phyloP scores from a whole-genome alignment of 2,329 filamentous ascomycete genomes.

The Didymella pinodella region DNA sequence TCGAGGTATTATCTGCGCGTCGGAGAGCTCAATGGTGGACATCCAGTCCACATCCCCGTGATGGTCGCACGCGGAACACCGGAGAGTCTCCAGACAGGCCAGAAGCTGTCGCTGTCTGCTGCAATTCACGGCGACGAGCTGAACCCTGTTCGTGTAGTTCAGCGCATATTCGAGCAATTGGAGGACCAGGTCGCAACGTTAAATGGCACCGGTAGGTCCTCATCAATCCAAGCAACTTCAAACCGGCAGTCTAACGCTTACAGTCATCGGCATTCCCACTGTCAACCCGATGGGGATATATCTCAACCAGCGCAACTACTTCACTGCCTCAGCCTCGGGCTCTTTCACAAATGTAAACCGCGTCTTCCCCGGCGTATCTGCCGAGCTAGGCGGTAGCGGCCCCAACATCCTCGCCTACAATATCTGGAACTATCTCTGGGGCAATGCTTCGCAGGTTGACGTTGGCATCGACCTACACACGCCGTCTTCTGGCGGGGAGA shows the following conservation, averaged over 20 bases:
- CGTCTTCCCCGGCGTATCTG: constrained; percentile 42
- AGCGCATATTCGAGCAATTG: constrained; percentile 47
- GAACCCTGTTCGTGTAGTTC: constrained; percentile 49
- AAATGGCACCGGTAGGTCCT: constrained; percentile 46
- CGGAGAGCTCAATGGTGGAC: constrained; percentile 51
- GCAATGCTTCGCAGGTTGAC: constrained; percentile 51
- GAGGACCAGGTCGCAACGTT: constrained; percentile 40
- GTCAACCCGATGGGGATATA: constrained; percentile 52
- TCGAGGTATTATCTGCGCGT: constrained; percentile 51
- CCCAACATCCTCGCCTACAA: constrained; percentile 44
- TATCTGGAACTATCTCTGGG: constrained; percentile 52
- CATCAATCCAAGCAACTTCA: neutral
- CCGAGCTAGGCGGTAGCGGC: constrained; percentile 37
- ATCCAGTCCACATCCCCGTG: constrained; percentile 49
- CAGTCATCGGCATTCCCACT: constrained; percentile 51
- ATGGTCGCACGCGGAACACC: constrained; percentile 50
- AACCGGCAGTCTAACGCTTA: constrained; percentile 12
- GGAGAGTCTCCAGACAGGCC: constrained; percentile 47
- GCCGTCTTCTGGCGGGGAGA: constrained; percentile 47
- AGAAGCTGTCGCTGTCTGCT: constrained; percentile 50
- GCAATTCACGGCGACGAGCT: constrained; percentile 53
- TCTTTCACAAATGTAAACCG: constrained; percentile 49
- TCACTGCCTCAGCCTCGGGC: constrained; percentile 40
- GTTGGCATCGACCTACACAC: constrained; percentile 52
- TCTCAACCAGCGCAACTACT: constrained; percentile 52